These are phyloP conservation scores for Leishmania arabica DNA, from an alignment of 208 protist genomes.

Conservation along the genomic window DNA sequence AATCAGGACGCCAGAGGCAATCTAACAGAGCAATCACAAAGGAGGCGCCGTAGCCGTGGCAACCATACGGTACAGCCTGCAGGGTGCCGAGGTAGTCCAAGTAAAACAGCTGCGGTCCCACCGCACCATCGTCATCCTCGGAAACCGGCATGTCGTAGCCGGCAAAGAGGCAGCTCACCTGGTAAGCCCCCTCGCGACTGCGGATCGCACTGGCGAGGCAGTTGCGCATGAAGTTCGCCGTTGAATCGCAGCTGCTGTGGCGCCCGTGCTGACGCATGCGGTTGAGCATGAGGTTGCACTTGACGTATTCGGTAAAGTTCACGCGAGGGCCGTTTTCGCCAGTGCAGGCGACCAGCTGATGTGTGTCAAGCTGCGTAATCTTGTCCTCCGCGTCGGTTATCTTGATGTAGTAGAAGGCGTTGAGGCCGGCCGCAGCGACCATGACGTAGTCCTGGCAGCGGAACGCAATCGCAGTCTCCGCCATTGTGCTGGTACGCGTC, in stretches of 20 bases:
- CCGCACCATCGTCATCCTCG: slow-evolving; percentile 58
- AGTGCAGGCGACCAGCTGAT: slow-evolving; percentile 90
- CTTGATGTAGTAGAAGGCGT: slow-evolving; percentile 93
- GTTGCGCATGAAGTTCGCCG: slow-evolving; percentile 89
- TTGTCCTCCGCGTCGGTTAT: slow-evolving; percentile 94
- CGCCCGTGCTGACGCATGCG: slow-evolving; percentile 85
- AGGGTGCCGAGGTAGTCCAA: slow-evolving; percentile 95
- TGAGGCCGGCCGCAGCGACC: slow-evolving; percentile 77
- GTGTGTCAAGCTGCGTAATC: slow-evolving; percentile 83
- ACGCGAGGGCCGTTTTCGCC: slow-evolving; percentile 91
- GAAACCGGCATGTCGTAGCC: slow-evolving; percentile 89
- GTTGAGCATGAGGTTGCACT: slow-evolving; percentile 90
- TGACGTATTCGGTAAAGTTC: slow-evolving; percentile 95
- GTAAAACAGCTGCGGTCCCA: slow-evolving; percentile 90
- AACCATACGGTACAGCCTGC: slow-evolving; percentile 90
- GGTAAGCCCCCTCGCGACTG: slow-evolving; percentile 83
- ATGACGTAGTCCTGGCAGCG: slow-evolving; percentile 88
- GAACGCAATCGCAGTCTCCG: slow-evolving; percentile 89
- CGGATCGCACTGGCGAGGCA: slow-evolving; percentile 87
- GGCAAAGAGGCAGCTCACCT: slow-evolving; percentile 91
- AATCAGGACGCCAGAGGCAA: slow-evolving; percentile 87
- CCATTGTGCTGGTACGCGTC: slow-evolving; percentile 44
- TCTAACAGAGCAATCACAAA: slow-evolving; percentile 94
- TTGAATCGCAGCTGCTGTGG: slow-evolving; percentile 73
- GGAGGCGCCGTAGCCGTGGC: slow-evolving; percentile 94